Conservation (phyloP, 2,329 filamentous ascomycete species). For the Magnaporthales sp. region DNA sequence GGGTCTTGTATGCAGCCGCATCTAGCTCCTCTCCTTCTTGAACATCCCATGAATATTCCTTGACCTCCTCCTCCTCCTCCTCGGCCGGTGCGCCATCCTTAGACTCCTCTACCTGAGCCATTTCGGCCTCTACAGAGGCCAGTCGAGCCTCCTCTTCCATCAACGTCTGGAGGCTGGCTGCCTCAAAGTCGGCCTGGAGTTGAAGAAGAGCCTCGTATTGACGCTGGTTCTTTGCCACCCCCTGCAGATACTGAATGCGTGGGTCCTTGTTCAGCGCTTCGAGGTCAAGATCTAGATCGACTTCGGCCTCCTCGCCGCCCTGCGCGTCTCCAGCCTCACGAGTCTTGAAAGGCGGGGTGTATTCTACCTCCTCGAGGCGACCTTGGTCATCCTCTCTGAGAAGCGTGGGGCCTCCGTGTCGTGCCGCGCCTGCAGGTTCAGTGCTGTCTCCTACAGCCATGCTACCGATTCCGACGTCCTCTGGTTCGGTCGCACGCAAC, state of each 20-base stretch:
- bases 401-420: conserved; percentile 33
- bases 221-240: conserved; percentile 42
- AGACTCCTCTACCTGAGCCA: conserved; percentile 25
- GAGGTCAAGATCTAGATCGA: neutral
- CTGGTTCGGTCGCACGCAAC: conserved; percentile 48
- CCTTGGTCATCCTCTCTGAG: conserved; percentile 48
- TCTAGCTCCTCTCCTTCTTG: conserved; percentile 22
- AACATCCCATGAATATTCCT: conserved; percentile 17
- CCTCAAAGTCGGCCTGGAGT: conserved; percentile 50
- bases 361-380: conserved; percentile 25
- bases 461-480: conserved; percentile 45
- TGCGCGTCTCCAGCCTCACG: neutral
- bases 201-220: conserved; percentile 46
- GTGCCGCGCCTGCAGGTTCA: conserved; percentile 7
- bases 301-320: neutral
- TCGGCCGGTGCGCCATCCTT: conserved; percentile 20
- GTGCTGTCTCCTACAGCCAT: conserved; percentile 16
- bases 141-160: conserved; percentile 20
- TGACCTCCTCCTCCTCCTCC: conserved; percentile 13
- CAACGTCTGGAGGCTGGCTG: conserved; percentile 23
- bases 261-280: conserved; percentile 18
- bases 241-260: conserved; percentile 33
- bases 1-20: conserved; percentile 24
- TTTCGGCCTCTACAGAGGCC: conserved; percentile 13
- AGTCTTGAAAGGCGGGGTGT: conserved; percentile 10